Evolutionary conservation across 352 stramenopile species (phyloP).

Genomic region (Pythium dissotocum): DNA sequence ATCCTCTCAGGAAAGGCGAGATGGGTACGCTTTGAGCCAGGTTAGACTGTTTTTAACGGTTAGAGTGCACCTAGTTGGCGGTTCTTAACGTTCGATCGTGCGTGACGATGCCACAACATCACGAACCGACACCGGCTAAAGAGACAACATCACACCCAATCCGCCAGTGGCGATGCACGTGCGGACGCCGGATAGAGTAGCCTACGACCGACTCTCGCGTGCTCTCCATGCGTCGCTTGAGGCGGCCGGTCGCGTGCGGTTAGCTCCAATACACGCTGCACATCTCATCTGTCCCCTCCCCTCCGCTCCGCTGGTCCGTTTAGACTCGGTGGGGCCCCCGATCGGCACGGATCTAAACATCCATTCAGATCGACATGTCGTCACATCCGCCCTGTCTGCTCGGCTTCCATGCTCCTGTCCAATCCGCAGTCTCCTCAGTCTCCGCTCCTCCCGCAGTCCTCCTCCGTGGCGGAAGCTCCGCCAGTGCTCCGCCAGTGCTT

Average conservation of each 20-base stretch:
- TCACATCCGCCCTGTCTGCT: slow-evolving; percentile 4
- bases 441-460: neutral
- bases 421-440: neutral
- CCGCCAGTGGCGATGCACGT: no score
- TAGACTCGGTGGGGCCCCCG: neutral
- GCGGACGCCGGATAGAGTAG: neutral
- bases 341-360: neutral
- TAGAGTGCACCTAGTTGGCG: neutral
- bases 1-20: neutral
- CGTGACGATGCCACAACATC: slow-evolving; percentile 1
- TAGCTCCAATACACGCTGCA: neutral
- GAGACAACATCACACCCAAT: neutral
- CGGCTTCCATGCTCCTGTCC: slow-evolving; percentile 1
- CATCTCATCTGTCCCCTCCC: neutral
- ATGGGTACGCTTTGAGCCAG: neutral
- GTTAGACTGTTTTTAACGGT: neutral
- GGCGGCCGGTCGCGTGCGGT: neutral
- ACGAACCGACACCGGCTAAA: neutral
- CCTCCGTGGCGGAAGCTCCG: neutral
- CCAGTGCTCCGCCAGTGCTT: neutral
- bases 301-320: neutral
- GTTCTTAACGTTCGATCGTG: neutral
- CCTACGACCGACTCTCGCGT: no score
- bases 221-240: neutral
- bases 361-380: slow-evolving; percentile 8